phyloP scores from a whole-genome alignment of 2,329 filamentous ascomycete species.

The Basipetospora chlamydospora region DNA sequence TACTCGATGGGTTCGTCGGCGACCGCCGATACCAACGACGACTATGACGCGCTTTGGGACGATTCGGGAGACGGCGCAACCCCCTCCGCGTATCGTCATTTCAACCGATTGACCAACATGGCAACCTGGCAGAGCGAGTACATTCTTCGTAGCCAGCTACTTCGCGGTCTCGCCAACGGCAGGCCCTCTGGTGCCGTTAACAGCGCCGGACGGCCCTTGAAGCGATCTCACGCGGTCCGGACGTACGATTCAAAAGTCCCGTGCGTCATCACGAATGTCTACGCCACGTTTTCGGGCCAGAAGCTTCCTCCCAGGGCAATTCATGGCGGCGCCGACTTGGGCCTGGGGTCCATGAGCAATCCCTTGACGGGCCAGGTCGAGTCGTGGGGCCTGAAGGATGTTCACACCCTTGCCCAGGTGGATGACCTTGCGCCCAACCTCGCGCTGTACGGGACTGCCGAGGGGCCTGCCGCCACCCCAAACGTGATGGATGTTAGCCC shows the following conservation, averaged over 20 bases:
- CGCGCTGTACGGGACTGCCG: slow-evolving; percentile 60
- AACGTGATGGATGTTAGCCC: slow-evolving; percentile 90
- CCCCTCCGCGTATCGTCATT: slow-evolving; percentile 61
- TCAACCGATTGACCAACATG: slow-evolving; percentile 65
- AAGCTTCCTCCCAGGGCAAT: slow-evolving; percentile 68
- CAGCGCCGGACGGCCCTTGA: slow-evolving; percentile 35
- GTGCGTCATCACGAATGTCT: slow-evolving; percentile 63
- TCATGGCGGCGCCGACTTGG: slow-evolving; percentile 68
- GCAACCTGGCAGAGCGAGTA: slow-evolving; percentile 98
- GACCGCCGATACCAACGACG: slow-evolving; percentile 12
- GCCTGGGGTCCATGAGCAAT: slow-evolving; percentile 68
- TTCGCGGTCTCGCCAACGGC: slow-evolving; percentile 68
- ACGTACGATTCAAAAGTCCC: slow-evolving; percentile 78
- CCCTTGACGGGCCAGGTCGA: slow-evolving; percentile 63
- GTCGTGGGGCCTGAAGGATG: slow-evolving; percentile 68
- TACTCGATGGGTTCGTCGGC: slow-evolving; percentile 34
- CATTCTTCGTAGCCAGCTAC: slow-evolving; percentile 67
- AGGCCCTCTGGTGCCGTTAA: slow-evolving; percentile 50
- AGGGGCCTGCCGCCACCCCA: slow-evolving; percentile 63
- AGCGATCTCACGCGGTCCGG: slow-evolving; percentile 57
- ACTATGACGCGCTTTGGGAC: slow-evolving; percentile 13
- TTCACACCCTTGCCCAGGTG: slow-evolving; percentile 61
- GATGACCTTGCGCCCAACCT: slow-evolving; percentile 62
- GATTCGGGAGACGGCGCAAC: slow-evolving; percentile 28
- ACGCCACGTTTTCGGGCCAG: slow-evolving; percentile 58